These are phyloP conservation scores for Ophioceras dolichostomum DNA, from an alignment of 2,329 filamentous ascomycete genomes.

Conservation along the genomic window DNA sequence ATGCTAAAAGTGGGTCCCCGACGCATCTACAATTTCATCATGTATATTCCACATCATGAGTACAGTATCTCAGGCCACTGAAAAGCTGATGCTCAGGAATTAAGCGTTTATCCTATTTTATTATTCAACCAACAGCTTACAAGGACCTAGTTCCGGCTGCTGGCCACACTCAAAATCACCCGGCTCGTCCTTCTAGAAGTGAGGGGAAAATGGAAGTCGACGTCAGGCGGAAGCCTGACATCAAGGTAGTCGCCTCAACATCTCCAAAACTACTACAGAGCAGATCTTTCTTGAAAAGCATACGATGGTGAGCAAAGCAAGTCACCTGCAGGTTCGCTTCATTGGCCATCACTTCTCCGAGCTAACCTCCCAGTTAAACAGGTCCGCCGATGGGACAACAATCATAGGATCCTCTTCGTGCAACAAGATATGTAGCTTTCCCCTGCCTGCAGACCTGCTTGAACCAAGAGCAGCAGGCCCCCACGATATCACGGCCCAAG, in stretches of 20 bases:
- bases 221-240: background rate
- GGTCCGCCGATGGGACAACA: slow-evolving; percentile 47
- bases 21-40: no score
- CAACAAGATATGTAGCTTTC: slow-evolving; percentile 41
- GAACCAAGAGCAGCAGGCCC: slow-evolving; percentile 20
- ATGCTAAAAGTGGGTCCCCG: no score
- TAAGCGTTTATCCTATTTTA: no score
- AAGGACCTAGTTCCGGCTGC: no score
- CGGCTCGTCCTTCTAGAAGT: no score
- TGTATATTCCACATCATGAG: no score
- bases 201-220: no score
- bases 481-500: slow-evolving; percentile 29
- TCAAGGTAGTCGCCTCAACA: background rate
- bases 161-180: no score
- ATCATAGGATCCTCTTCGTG: slow-evolving; percentile 42
- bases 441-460: slow-evolving; percentile 45
- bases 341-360: background rate
- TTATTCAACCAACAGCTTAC: no score
- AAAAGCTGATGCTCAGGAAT: no score
- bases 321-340: background rate
- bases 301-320: slow-evolving; percentile 22
- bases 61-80: no score
- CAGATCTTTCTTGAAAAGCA: slow-evolving; percentile 23
- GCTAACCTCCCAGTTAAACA: slow-evolving; percentile 11
- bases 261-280: background rate